Evolutionary conservation across 1,139 yeast species (phyloP), one percentile per base, ranked within the genome.

Genomic region (Nakaseomyces uthaithaninus): DNA sequence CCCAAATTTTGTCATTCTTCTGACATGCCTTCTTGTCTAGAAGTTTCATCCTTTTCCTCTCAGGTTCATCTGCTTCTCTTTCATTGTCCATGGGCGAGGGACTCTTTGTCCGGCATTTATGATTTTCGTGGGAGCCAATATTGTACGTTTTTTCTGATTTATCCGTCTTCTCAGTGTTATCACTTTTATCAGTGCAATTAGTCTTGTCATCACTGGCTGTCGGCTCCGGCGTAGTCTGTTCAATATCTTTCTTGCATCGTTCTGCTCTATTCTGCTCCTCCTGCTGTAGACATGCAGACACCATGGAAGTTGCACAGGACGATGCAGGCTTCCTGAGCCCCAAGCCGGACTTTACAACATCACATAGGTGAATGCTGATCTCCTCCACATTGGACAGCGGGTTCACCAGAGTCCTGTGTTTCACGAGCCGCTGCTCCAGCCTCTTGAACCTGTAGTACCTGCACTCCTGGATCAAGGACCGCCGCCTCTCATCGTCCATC

Each of bases 381-480:
- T 80, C 85, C 46, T 74, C 75, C 3, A 53, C 48, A 11, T 55
- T 54, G 1, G 67, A 54, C 48, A 71, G 69, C 0, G 82, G 80
- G 50, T 79, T 78, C 39, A 58, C 59, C 1, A 64, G 44, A 16
- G 82, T 68, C 27, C 58, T 60, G 51, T 70, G 73, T 27, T 69
- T 71, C 16, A 81, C 57, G 28, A 85, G 59, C 44, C 69, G 64
- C 59, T 85, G 94, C 55, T 81, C 93, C 33, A 86, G 64, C 30
- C 76, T 85, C 41, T 73, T 62, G 52, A 86, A 79, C 37, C 89
- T 67, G 59, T 83, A 86, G 60, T 81, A 86, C 40, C 71, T 68
- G 47, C 93, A 82, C 53, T 86, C 95, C 39, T 67, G 66, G 7
- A 79, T 57, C 45, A 86, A 64, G 14, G 70, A 59, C 5, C 42